Base-by-base conservation (phyloP, 2,329 filamentous ascomycete species). In the Microsporum canis region DNA sequence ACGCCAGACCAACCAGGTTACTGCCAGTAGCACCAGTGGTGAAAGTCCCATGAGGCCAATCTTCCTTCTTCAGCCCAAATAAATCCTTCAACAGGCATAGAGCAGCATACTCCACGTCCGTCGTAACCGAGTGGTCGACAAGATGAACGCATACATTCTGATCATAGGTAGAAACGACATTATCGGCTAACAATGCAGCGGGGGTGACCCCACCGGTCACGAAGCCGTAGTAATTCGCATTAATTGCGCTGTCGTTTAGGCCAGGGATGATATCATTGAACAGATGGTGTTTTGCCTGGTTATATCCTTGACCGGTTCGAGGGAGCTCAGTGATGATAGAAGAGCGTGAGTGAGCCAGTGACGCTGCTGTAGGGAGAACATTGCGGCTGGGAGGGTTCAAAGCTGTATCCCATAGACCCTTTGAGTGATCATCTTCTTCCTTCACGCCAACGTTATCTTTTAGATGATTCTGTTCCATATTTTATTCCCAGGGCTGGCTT, bases 141-240 rank as follows among this genome's bases (percentile, higher is more conserved):
- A 96, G 78, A 71, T 96, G 91, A 0, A 95, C 88, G 62, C 86
- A 82, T 3, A 91, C 85, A 72, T 91, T 96, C 71, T 95, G 89
- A 71, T 96, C 91, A 63, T 87, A 82, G 6, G 83, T 81, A 3
- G 86, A 86, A 63, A 92, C 90, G n/a, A 96, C 75, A 65, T 90
- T 88, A 71, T 96, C 92, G 1, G 90, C 91, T 60, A 89, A 82
- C 66, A 87, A 81, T 36, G 91, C 91, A 29, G 90, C 84, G 4
- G 90, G 89, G 0, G 91, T 88, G 5, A 81, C 79, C 12, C 89
- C 88, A 51, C 92, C 92, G 0, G 87, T 95, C 4, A 96, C 88
- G 71, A 96, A 96, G 62, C 90, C 91, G 72, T 89, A 95, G 78
- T 95, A 95, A 60, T 84, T 83, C 8, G 84, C 73, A 49, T 82